Evolutionary conservation across 192 early-diverging fungal genomes (phyloP).

Genomic region (Umbelopsis isabellina): DNA sequence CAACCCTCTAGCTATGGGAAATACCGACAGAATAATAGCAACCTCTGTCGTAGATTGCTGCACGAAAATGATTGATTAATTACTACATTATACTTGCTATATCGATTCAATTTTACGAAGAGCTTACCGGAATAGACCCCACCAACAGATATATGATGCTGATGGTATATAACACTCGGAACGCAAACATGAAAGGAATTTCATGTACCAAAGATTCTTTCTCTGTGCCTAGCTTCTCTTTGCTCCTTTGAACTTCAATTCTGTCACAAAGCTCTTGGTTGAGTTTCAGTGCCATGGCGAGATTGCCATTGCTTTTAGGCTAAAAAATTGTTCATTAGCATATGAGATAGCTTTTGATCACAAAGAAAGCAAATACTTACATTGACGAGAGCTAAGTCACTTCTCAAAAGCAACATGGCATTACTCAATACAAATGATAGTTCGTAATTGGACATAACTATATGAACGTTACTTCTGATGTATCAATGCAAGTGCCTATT

Average conservation of each 20-base stretch:
- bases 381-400: constrained; percentile 34
- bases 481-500: neutral
- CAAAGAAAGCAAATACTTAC: constrained; percentile 5
- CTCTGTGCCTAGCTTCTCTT: constrained; percentile 2
- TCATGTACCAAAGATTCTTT: constrained; percentile 17
- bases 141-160: constrained; percentile 6
- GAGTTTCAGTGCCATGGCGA: neutral
- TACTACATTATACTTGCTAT: too few species aligned
- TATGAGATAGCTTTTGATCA: neutral
- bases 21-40: constrained; percentile 20
- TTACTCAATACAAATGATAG: constrained; percentile 38
- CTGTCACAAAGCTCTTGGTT: constrained; percentile 11
- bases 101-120: neutral
- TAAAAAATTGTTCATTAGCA: neutral
- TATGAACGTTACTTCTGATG: too few species aligned
- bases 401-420: constrained; percentile 33
- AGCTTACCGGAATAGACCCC: neutral
- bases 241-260: constrained; percentile 8
- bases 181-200: constrained; percentile 13
- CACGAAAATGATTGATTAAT: neutral
- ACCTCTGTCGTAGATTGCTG: constrained; percentile 22
- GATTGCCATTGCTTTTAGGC: neutral
- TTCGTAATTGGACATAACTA: neutral
- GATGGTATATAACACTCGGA: constrained; percentile 12
- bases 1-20: constrained; percentile 8